Conservation (phyloP, 2,329 filamentous ascomycete genomes). For the Arthrocladium fulminans region DNA sequence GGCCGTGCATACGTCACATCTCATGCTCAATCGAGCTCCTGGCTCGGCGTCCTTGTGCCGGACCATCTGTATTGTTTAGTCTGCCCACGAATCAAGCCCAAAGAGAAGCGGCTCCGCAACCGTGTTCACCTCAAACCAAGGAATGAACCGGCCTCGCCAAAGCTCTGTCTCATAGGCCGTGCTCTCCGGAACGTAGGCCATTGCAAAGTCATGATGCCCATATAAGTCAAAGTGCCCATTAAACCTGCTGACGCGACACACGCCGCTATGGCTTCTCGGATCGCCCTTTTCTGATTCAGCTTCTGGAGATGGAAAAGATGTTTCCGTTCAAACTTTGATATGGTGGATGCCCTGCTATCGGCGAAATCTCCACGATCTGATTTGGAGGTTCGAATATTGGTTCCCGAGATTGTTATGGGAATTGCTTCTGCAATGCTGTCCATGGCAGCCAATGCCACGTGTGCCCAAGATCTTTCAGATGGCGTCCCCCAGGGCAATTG, state of each 20-base stretch:
- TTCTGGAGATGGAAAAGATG: background rate
- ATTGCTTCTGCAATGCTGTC: slow-evolving; percentile 10
- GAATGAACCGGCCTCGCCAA: slow-evolving; percentile 21
- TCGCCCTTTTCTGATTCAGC: background rate
- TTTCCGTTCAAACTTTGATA: slow-evolving; percentile 1
- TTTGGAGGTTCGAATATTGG: slow-evolving; percentile 6
- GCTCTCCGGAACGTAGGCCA: slow-evolving; percentile 6
- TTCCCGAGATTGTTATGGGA: slow-evolving; percentile 10
- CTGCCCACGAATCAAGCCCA: background rate
- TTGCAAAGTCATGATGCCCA: slow-evolving; percentile 25
- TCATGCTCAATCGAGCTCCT: no score
- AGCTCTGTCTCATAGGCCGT: slow-evolving; percentile 10
- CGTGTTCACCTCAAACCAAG: slow-evolving; percentile 12
- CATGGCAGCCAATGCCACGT: slow-evolving; percentile 7
- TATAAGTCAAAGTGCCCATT: slow-evolving; percentile 25
- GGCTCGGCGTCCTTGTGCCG: no score
- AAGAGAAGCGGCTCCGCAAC: background rate
- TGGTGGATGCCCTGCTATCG: background rate
- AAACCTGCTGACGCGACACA: slow-evolving; percentile 20
- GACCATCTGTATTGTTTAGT: background rate
- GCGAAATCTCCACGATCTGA: background rate
- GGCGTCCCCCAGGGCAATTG: slow-evolving; percentile 19
- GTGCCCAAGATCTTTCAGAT: slow-evolving; percentile 3
- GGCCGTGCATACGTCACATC: no score
- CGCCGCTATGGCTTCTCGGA: slow-evolving; percentile 5